Evolutionary conservation across 768 basidiomycete species (phyloP).

Genomic region (Leucosporidium creatinivorum): DNA sequence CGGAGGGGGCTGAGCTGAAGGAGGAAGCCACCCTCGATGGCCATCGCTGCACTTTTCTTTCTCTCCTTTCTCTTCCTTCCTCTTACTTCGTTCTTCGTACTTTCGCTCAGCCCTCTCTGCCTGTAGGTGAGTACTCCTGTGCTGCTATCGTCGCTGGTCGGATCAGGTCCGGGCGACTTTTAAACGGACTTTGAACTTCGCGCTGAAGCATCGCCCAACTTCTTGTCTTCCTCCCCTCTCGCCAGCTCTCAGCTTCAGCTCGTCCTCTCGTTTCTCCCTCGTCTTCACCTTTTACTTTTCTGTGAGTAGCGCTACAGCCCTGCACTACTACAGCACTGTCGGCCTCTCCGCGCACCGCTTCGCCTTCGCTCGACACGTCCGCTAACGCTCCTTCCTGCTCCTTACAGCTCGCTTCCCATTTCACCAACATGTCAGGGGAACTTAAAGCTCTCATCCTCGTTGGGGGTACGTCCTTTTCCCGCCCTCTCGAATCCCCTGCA

Average conservation of each 20-base stretch:
- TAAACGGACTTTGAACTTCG: too few species aligned
- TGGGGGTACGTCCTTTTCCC: conserved; percentile 40
- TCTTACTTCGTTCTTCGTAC: background rate
- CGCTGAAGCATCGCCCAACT: too few species aligned
- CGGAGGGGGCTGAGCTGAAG: too few species aligned
- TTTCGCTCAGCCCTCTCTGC: background rate
- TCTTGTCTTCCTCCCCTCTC: too few species aligned
- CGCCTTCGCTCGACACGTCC: background rate
- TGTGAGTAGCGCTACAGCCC: background rate
- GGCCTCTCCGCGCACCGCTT: background rate
- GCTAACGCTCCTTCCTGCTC: background rate
- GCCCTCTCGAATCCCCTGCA: background rate
- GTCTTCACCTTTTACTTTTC: background rate
- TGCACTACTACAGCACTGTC: background rate
- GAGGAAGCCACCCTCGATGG: too few species aligned
- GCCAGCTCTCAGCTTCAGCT: background rate
- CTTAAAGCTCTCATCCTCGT: conserved; percentile 47
- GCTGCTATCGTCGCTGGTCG: too few species aligned
- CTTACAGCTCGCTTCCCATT: background rate
- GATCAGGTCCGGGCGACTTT: too few species aligned
- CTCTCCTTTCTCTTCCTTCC: background rate
- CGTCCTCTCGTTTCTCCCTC: background rate
- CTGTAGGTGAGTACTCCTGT: too few species aligned
- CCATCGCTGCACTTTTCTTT: background rate
- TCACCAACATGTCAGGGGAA: conserved; percentile 10